Evolutionary conservation across 2,329 filamentous ascomycete species (phyloP).

Genomic region (Trichoderma endophyticum): DNA sequence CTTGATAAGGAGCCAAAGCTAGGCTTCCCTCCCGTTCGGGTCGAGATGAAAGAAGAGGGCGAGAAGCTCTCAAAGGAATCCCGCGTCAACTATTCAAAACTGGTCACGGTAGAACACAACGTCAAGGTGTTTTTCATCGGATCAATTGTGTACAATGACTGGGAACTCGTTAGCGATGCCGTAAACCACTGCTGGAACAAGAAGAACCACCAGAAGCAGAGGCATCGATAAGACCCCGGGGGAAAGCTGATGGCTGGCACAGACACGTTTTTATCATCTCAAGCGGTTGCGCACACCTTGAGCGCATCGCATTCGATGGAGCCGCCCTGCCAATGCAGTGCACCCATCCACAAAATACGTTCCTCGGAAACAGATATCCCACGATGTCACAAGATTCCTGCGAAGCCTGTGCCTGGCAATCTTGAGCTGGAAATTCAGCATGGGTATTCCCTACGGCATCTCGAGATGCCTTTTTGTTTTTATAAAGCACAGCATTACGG

Average conservation of each 20-base stretch:
- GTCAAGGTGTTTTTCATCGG: constrained; percentile 56
- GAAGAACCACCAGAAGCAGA: constrained; percentile 39
- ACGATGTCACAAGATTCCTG: constrained; percentile 18
- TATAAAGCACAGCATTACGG: not conserved
- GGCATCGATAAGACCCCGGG: constrained; percentile 21
- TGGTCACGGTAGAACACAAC: constrained; percentile 57
- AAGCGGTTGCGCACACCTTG: constrained; percentile 2
- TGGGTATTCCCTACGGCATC: not conserved
- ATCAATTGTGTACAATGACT: constrained; percentile 39
- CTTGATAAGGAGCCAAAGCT: constrained; percentile 44
- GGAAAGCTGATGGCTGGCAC: constrained; percentile 2
- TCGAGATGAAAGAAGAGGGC: constrained; percentile 41
- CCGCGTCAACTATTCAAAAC: constrained; percentile 57
- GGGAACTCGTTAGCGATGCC: constrained; percentile 41
- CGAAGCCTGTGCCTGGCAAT: constrained; percentile 19
- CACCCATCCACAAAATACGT: constrained; percentile 31
- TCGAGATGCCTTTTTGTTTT: not conserved
- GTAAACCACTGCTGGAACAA: constrained; percentile 50
- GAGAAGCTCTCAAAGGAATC: constrained; percentile 50
- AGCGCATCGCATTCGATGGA: constrained; percentile 17
- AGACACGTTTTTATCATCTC: constrained; percentile 20
- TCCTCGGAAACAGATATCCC: constrained; percentile 22
- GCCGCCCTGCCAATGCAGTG: constrained; percentile 18
- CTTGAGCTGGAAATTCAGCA: not conserved
- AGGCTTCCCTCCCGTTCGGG: constrained; percentile 46